Base-by-base conservation (phyloP, 768 basidiomycete genomes). In the Termitomyces sp. region DNA sequence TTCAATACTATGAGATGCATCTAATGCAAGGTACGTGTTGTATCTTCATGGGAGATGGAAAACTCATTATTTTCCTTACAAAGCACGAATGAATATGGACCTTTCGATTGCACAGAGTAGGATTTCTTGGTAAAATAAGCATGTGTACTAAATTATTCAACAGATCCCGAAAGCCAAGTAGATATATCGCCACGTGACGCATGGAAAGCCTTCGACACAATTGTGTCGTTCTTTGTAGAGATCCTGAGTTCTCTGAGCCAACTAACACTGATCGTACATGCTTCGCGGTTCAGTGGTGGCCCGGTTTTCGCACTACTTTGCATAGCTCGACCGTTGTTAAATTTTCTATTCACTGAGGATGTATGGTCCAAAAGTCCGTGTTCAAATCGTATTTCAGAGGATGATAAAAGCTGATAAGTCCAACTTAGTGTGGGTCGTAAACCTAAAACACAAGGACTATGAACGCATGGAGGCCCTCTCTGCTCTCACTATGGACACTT, bases 241-340 rank as follows among this genome's bases (percentile, higher is more conserved):
- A 43, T 64, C 5, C 42, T 72, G 7, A 56, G 62, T 12, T 58
- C 56, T 5, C 38, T 58, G 5, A 70, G 66, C 32, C 70, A 76
- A 40, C 52, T 73, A 15, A 37, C 62, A 1, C 62, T 74, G 19
- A 71, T 75, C 17, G 48, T 65, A 17, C 62, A 71, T 24, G 48
- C 66, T 2, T 68, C 73, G 0, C 57, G 66, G 1, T 62, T 67
- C 5, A 64, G 60, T 19, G 73, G 70, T 1, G 73, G 72, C 8
- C 67, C 66, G 0, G 26, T 70, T 2, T 75, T 74, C 34, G 69
- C 70, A 0, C 32, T 74, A 5, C 52, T 74, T 17, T 77, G 73
- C 53, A 26, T 73, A 7, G 56, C 59, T 8, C 67, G 68, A 34
- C 74, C 76, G 0, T 15, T 74, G 2, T 46, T 69, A 14, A 53